Evolutionary conservation across 805 yeast species (phyloP), one percentile per base, ranked within the genome.

Genomic region (Ogataea methanolica): DNA sequence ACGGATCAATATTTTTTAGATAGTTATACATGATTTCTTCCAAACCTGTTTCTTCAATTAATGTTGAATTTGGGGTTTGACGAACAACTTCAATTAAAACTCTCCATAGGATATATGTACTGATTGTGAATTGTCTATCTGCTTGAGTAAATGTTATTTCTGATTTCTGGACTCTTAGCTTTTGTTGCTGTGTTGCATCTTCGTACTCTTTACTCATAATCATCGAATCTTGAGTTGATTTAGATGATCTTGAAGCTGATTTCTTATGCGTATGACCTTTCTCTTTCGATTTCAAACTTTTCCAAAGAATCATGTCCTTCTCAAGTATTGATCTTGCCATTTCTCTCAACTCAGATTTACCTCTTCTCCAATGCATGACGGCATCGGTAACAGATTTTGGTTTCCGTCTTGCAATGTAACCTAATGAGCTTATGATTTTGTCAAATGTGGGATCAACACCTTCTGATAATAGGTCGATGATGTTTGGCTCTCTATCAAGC

Each of bases 311-410:
- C 39, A 66, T 49, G 42, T 65, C 70, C 46, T 63, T 72, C 43
- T 78, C 82, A 15, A 76, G 72, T 37, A 74, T 75, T 17, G 79
- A 73, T 4, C 82, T 75, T 1, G 85, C 81, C 65, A 77, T 70
- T 29, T 80, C 78, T 2, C 96, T 88, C 3, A 86, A 83, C 57
- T 92, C 98, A 14, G 95, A 83, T 65, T 94, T 94, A 2, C 92
- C 81, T 63, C 92, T 88, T 50, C 98, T 77, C 99, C 99, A 94
- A 62, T 88, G 91, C 98, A 94, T 91, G 50, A 94, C 96, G 6
- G 96, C 89, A 65, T 94, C 99, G 33, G 95, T 90, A 1, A 94
- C 97, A 0, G 97, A 96, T 60, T 89, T 91, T 0, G 98, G 97
- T 55, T 89, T 88, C 23, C 84, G 75, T 47, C 89, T 76, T 1